Percentiles rank a stretch among this genome's conserved stretches.
Evolutionary conservation across 106 monocot genomes (phyloP).

Genomic region (Amphibolis antarctica): DNA sequence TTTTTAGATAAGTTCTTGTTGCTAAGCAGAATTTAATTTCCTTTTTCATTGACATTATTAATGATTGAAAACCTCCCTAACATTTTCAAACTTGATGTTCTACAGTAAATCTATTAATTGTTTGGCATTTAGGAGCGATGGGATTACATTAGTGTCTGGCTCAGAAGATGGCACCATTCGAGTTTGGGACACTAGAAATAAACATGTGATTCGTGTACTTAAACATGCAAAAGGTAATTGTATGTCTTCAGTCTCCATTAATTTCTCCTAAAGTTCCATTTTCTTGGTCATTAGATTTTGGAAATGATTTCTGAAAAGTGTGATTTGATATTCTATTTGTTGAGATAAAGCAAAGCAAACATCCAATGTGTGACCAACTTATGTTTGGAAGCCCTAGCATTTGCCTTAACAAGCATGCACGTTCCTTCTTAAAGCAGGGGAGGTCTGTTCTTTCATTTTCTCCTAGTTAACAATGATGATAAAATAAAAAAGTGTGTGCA

Average conservation of each 20-base stretch:
- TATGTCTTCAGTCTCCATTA: background rate
- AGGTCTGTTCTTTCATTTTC: too few species aligned
- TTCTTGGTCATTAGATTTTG: background rate
- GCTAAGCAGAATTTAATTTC: too few species aligned
- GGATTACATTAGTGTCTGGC: constrained; percentile 69
- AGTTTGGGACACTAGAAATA: constrained; percentile 61
- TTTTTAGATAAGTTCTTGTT: background rate
- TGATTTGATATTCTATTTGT: background rate
- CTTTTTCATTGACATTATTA: too few species aligned
- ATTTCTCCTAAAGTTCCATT: background rate
- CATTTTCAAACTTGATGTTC: background rate
- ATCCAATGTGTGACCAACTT: too few species aligned
- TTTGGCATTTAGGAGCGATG: constrained; percentile 59
- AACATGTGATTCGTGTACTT: constrained; percentile 38
- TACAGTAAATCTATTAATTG: constrained; percentile 70
- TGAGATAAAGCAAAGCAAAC: too few species aligned
- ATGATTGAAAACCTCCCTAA: too few species aligned
- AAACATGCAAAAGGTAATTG: constrained; percentile 24
- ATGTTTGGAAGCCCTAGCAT: too few species aligned
- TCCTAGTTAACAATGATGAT: too few species aligned
- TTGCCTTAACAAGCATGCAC: too few species aligned
- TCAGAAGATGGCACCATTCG: constrained; percentile 74
- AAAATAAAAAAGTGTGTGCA: too few species aligned
- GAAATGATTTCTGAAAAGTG: background rate
- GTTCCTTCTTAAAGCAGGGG: too few species aligned